phyloP scores from a whole-genome alignment of 2,329 filamentous ascomycete species.

The Monosporascus sp. region DNA sequence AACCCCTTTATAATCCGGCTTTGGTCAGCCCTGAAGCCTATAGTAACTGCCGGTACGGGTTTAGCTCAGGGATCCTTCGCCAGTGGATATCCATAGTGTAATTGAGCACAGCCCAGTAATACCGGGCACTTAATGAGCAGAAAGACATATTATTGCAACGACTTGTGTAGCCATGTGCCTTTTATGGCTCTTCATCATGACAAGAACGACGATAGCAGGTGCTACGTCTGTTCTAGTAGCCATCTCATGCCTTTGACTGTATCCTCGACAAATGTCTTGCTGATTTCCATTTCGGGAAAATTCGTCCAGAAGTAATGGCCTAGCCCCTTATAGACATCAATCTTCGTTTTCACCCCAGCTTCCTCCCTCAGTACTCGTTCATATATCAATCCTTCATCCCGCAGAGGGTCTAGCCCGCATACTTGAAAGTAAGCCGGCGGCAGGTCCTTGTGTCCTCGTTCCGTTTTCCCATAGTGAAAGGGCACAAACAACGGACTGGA shows the following conservation, averaged over 20 bases:
- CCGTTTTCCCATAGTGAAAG: constrained; percentile 12
- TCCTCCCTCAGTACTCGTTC: constrained; percentile 40
- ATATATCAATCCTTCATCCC: constrained; percentile 50
- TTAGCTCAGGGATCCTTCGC: no score
- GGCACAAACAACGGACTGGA: constrained; percentile 14
- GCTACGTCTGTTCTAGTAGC: constrained; percentile 15
- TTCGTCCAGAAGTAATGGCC: constrained; percentile 25
- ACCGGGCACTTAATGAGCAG: no score
- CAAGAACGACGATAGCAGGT: no score
- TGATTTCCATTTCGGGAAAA: constrained; percentile 16
- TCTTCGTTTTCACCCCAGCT: constrained; percentile 32
- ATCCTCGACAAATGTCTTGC: constrained; percentile 20
- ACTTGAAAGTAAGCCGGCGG: constrained; percentile 45
- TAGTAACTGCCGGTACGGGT: no score
- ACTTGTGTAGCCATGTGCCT: no score
- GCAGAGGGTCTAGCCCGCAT: constrained; percentile 41
- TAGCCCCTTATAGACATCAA: constrained; percentile 28
- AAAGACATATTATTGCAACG: no score
- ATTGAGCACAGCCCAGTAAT: no score
- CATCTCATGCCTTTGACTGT: constrained; percentile 18
- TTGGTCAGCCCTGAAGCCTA: no score
- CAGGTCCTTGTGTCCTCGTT: constrained; percentile 24
- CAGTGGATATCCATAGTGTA: no score
- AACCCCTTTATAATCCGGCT: no score
- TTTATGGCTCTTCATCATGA: no score